These are phyloP conservation scores for Naganishia albida DNA, from an alignment of 1,284 basidiomycete species.

Conservation along the genomic window DNA sequence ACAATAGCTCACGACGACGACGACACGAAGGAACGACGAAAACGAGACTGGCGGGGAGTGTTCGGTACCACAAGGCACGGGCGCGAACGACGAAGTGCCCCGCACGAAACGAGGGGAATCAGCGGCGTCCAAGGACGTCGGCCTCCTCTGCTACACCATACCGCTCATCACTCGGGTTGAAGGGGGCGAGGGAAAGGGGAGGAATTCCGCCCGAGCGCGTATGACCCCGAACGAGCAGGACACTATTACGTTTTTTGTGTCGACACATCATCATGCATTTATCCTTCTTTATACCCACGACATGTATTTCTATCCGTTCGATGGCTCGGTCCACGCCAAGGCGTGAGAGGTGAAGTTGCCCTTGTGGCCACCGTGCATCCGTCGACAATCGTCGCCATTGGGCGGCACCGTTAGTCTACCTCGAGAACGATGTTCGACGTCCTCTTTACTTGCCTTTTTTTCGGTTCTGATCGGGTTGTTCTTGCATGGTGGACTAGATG, in stretches of 20 bases:
- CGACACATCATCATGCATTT: conserved; percentile 7
- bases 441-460: not conserved
- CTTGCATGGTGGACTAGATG: no score
- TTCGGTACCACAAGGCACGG: conserved; percentile 1
- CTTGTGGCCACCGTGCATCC: no score
- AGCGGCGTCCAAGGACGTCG: conserved; percentile 27
- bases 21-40: conserved; percentile 8
- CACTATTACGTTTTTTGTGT: not conserved
- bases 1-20: conserved; percentile 4
- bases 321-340: no score
- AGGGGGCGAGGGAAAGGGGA: not conserved
- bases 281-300: conserved; percentile 1
- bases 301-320: not conserved
- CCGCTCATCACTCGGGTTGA: not conserved
- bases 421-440: not conserved
- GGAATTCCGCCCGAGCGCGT: no score
- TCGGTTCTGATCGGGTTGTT: not conserved
- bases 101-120: conserved; percentile 2
- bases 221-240: not conserved
- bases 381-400: no score
- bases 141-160: conserved; percentile 12
- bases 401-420: not conserved
- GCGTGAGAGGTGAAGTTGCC: no score
- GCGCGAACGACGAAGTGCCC: conserved; percentile 3
- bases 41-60: not conserved